Base-by-base conservation (phyloP, 768 basidiomycete species). In the Favolaschia claudopus region DNA sequence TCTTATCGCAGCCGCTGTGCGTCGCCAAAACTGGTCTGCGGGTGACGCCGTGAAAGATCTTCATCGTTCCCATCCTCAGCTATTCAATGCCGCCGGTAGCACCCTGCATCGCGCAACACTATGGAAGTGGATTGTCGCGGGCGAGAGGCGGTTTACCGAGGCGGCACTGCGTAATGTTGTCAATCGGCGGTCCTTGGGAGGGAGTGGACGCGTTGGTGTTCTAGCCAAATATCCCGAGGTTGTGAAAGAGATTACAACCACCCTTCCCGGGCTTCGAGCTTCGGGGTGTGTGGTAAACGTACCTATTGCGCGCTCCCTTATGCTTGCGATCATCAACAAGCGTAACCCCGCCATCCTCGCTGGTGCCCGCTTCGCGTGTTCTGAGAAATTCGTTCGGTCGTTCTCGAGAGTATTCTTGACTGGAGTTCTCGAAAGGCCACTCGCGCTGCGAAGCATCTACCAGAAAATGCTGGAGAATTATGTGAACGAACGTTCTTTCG, bases 401-500 rank as follows among this genome's bases (percentile, higher is more conserved):
- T 46, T 46, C 17, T 46, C 10, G 45, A 46, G 7, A 46, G 45
- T 14, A 32, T 3, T 6, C 29, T 46, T 4, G 22, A 46, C n/a
- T 46, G 45, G 45, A 3, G 8, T 8, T 32, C 45, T 7, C 28
- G 45, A 10, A 46, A 46, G 27, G 45, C 29, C 29, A 46, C 45
- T 2, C 45, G 45, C 17, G 45, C 45, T 3, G 45, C 45, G 4
- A 31, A 46, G 29, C 45, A 46, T 14, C 29, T 46, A 10, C 45
- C 45, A 8, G 45, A 31, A 2, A 27, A 46, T 46, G 45, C 45
- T 12, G 5, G 8, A 6, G 29, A 46, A 14, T 31, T 46, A 6
- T 46, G 45, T n/a, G 29, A 46, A 14, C 45, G 45, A 10, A 46
- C 45, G 8, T 46, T 46, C 45, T 46, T 46, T 22, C 51, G 22